Evolutionary conservation across 164 flowering plant species (phyloP).

Genomic region (Stephania japonica): DNA sequence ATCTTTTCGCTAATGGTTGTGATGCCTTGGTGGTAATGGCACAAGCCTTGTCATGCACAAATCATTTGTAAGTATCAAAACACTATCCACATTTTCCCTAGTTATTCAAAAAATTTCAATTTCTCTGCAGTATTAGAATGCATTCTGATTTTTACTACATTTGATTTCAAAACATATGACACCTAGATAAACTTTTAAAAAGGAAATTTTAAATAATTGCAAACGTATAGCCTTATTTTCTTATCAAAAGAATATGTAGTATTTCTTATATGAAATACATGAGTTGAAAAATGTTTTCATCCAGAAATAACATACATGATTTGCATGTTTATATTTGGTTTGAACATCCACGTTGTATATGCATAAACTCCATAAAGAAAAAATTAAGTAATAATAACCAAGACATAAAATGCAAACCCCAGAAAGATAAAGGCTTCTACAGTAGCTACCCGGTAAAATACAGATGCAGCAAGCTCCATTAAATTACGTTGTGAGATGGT

Average conservation of each 20-base stretch:
- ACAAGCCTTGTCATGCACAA: constrained; percentile 51
- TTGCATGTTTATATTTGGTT: not conserved
- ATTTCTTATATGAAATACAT: no score
- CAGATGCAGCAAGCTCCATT: constrained; percentile 86
- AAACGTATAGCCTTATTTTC: not conserved
- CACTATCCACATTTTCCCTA: not conserved
- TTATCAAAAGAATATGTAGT: not conserved
- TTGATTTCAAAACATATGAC: not conserved
- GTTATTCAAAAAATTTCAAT: not conserved
- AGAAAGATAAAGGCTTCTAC: not conserved
- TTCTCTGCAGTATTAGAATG: not conserved
- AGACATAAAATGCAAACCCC: not conserved
- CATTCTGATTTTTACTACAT: not conserved
- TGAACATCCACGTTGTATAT: not conserved
- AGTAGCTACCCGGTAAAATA: constrained; percentile 59
- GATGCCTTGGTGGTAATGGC: constrained; percentile 24
- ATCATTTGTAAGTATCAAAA: constrained; percentile 6
- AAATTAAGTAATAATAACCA: not conserved
- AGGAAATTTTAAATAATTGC: not conserved
- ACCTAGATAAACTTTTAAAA: not conserved
- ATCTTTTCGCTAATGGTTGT: constrained; percentile 48
- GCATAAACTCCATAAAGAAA: not conserved
- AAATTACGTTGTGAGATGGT: constrained; percentile 42
- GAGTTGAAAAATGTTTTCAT: not conserved
- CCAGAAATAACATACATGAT: not conserved